These are phyloP conservation scores for Gastrolobium bilobum DNA, from an alignment of 306 rosid genomes.

Conservation along the genomic window DNA sequence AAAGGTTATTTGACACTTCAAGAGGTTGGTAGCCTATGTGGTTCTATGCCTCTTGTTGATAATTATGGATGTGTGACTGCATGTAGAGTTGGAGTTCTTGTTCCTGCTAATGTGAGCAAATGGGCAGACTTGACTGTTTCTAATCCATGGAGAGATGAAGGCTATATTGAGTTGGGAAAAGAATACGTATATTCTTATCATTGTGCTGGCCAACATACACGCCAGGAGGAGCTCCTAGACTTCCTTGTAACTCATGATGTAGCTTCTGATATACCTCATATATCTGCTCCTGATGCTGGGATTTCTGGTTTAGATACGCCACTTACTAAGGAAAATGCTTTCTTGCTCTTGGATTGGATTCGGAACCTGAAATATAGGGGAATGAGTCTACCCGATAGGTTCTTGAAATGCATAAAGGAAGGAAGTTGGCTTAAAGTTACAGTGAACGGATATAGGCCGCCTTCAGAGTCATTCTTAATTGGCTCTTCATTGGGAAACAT, in stretches of 20 bases:
- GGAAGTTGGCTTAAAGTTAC: slow-evolving; percentile 77
- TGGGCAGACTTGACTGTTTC: slow-evolving; percentile 71
- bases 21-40: slow-evolving; percentile 45
- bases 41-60: slow-evolving; percentile 70
- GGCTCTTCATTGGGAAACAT: slow-evolving; percentile 58
- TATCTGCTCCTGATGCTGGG: slow-evolving; percentile 67
- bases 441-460: slow-evolving; percentile 63
- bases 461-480: slow-evolving; percentile 68
- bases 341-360: slow-evolving; percentile 80
- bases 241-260: slow-evolving; percentile 56
- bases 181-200: slow-evolving; percentile 45
- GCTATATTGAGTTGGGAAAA: slow-evolving; percentile 65
- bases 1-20: slow-evolving; percentile 24
- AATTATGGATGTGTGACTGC: slow-evolving; percentile 51
- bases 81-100: slow-evolving; percentile 51
- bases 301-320: slow-evolving; percentile 61
- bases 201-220: slow-evolving; percentile 56
- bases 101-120: slow-evolving; percentile 76
- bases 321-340: slow-evolving; percentile 65
- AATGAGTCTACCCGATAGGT: slow-evolving; percentile 45
- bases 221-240: slow-evolving; percentile 33
- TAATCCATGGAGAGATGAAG: slow-evolving; percentile 69
- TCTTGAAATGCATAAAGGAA: slow-evolving; percentile 63
- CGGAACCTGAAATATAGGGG: slow-evolving; percentile 29
- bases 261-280: slow-evolving; percentile 72